Conservation (phyloP, 192 early-diverging fungal species). For the Dispira simplex region DNA sequence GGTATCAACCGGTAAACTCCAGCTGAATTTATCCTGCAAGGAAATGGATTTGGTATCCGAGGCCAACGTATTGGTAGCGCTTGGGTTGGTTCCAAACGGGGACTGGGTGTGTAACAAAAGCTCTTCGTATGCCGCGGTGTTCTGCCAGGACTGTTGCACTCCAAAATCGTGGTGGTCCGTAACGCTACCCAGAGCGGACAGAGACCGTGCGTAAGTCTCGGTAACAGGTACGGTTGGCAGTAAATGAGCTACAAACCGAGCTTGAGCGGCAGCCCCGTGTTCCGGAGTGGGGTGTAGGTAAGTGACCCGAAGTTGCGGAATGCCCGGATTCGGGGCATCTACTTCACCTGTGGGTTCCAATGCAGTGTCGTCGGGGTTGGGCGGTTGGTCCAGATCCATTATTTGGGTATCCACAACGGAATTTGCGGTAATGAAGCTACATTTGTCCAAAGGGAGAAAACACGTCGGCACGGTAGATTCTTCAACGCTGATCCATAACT, state of each 20-base stretch:
- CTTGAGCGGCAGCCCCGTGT: not conserved
- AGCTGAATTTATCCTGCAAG: too few relatives aligned
- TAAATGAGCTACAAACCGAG: constrained; percentile 8
- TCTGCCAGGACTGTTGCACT: not conserved
- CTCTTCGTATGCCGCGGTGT: too few relatives aligned
- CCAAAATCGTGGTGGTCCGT: not conserved
- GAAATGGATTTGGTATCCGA: too few relatives aligned
- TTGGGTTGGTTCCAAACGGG: too few relatives aligned
- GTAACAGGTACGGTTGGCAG: not conserved
- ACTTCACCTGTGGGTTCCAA: not conserved
- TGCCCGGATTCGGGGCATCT: not conserved
- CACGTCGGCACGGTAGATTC: constrained; percentile 9
- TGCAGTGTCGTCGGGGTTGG: not conserved
- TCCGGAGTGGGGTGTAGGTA: constrained; percentile 7
- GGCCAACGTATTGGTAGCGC: too few relatives aligned
- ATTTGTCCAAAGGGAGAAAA: not conserved
- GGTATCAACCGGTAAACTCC: too few relatives aligned
- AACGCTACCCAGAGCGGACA: not conserved
- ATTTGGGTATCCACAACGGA: not conserved
- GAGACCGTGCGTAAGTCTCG: constrained; percentile 5
- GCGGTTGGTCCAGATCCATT: not conserved
- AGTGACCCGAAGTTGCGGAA: not conserved
- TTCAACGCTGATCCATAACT: constrained; percentile 8
- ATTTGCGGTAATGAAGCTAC: not conserved
- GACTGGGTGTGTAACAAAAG: too few relatives aligned